Evolutionary conservation across 306 rosid species (phyloP), one percentile per base, ranked within the genome.

Genomic region (Abrus precatorius): DNA sequence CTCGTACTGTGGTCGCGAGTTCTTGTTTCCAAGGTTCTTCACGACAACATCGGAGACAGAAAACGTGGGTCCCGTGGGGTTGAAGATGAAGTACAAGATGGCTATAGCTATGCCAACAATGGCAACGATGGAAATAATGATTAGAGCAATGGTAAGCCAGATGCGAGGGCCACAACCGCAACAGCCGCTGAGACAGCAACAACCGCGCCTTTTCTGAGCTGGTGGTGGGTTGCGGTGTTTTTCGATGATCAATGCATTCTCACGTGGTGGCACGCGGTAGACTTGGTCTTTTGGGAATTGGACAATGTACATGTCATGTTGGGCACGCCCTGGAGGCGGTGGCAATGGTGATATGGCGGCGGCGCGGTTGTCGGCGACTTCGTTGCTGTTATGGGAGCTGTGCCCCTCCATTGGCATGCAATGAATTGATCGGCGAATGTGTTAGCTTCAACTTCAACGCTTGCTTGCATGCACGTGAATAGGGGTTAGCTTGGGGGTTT

Each of bases 211-310:
- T 5, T 7, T 77, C 2, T 50, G 76, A 1, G 0, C 13, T 0
- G 6, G 11, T 0, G 67, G 38, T 0, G 78, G 61, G 1, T 82
- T 77, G 6, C 86, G 83, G 20, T 64, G 44, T 5, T 50, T 75
- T 48, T 92, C 89, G 2, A 81, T 62, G n/a, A 85, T 20, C 13
- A 55, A 2, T 1, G 93, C 90, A 41, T 92, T 90, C 65, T 92
- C 91, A 0, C 84, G 78, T 0, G 97, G 95, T 0, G 95, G 93
- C 13, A 92, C 81, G 0, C 88, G 84, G 70, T 88, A 90, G 34
- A 92, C 83, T 75, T 92, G 93, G 56, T 92, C 88, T 71, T 79
- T 89, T 0, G 95, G 97, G 80, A 90, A 66, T 40, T 89, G 95
- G n/a, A 92, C 86, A 5, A 92, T 86, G 84, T 90, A 90, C 43